These are phyloP conservation scores for Filobasidium uniguttulatum DNA, from an alignment of 1,284 basidiomycete genomes.

Conservation along the genomic window DNA sequence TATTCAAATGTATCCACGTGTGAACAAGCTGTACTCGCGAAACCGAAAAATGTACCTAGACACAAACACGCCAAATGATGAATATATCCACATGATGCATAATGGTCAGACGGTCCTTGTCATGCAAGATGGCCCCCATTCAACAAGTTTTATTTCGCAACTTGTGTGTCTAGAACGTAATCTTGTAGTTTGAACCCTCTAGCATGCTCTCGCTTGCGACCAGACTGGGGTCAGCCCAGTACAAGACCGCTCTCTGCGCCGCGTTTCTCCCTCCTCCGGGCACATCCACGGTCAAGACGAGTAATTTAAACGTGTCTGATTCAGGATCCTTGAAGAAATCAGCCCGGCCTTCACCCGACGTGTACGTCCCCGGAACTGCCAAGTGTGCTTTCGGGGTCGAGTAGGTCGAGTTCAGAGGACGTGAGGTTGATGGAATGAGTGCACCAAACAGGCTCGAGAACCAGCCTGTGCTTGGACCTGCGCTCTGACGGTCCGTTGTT, in stretches of 20 bases:
- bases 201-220: slow-evolving; percentile 27
- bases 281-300: slow-evolving; percentile 33
- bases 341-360: slow-evolving; percentile 31
- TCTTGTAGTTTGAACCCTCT: slow-evolving; percentile 11
- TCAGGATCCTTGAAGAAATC: slow-evolving; percentile 28
- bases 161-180: not conserved
- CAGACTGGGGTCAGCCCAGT: slow-evolving; percentile 28
- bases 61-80: too few relatives aligned
- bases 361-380: slow-evolving; percentile 35
- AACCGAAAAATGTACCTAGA: too few relatives aligned
- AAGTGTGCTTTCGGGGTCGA: slow-evolving; percentile 15
- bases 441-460: slow-evolving; percentile 9
- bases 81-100: too few relatives aligned
- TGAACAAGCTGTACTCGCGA: too few relatives aligned
- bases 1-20: too few relatives aligned
- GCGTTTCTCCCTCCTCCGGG: slow-evolving; percentile 20
- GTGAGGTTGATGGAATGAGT: not conserved
- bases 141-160: not conserved
- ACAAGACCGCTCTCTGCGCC: slow-evolving; percentile 30
- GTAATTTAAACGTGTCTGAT: slow-evolving; percentile 26
- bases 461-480: slow-evolving; percentile 9
- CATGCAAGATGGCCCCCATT: too few relatives aligned
- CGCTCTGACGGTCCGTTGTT: not conserved
- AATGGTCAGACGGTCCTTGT: too few relatives aligned
- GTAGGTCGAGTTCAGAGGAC: not conserved